Evolutionary conservation across 2,329 filamentous ascomycete species (phyloP).

Genomic region (Westerdykella ornata): DNA sequence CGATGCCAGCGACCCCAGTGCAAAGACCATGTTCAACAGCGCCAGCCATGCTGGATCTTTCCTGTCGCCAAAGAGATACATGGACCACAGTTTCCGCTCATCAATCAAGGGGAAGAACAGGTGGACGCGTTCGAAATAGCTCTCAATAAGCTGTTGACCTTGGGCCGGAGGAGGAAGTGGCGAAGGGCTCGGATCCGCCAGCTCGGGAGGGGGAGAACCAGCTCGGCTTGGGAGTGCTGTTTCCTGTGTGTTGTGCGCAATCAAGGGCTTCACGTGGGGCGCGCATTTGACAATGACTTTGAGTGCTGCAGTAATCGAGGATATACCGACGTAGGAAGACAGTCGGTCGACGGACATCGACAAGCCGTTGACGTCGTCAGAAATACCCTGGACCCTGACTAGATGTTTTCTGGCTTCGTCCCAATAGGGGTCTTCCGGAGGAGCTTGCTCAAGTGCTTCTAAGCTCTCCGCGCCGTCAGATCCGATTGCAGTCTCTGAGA

Average conservation of each 20-base stretch:
- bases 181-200: constrained; percentile 27
- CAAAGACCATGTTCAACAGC: constrained; percentile 69
- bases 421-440: constrained; percentile 57
- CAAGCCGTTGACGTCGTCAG: constrained; percentile 65
- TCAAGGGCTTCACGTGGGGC: constrained; percentile 45
- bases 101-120: constrained; percentile 68
- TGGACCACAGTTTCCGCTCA: constrained; percentile 61
- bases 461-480: constrained; percentile 49
- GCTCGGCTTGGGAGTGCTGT: constrained; percentile 34
- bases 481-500: constrained; percentile 33
- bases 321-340: constrained; percentile 64
- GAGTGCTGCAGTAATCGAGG: constrained; percentile 66
- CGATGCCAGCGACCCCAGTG: constrained; percentile 65
- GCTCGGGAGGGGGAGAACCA: constrained; percentile 32
- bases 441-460: constrained; percentile 62
- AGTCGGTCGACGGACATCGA: constrained; percentile 56
- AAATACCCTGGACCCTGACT: constrained; percentile 46
- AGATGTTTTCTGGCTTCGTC: constrained; percentile 53
- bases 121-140: constrained; percentile 69
- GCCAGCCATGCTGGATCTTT: constrained; percentile 65
- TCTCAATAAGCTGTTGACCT: constrained; percentile 62
- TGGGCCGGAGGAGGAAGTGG: constrained; percentile 55
- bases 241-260: constrained; percentile 40
- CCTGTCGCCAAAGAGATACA: constrained; percentile 56
- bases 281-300: constrained; percentile 59